These are phyloP conservation scores for Diplodia seriata DNA, from an alignment of 2,329 filamentous ascomycete species.

Conservation along the genomic window DNA sequence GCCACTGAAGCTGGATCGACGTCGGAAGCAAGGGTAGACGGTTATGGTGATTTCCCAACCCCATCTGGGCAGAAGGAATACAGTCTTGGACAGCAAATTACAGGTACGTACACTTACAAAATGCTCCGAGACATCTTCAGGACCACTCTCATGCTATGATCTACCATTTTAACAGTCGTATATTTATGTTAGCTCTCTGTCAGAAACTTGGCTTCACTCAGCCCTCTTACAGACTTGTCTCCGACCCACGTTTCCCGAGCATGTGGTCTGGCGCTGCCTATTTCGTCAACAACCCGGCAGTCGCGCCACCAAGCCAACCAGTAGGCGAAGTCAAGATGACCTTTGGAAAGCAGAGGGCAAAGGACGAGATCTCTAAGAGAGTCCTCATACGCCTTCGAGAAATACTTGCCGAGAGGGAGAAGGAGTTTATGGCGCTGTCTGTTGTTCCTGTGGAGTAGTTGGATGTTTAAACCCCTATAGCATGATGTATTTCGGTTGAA, in stretches of 20 bases:
- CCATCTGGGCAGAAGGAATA: no score
- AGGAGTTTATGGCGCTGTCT: constrained; percentile 34
- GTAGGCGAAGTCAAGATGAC: constrained; percentile 53
- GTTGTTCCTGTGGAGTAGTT: neutral
- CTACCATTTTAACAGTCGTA: no score
- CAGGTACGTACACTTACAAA: no score
- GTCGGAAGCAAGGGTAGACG: no score
- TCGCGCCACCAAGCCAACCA: constrained; percentile 44
- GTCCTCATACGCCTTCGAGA: constrained; percentile 50
- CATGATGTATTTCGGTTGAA: no score
- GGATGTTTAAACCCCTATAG: no score
- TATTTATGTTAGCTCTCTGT: neutral
- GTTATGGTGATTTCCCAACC: no score
- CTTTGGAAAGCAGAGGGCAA: constrained; percentile 58
- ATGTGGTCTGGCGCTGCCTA: constrained; percentile 48
- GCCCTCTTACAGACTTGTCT: neutral
- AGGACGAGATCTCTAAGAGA: constrained; percentile 54
- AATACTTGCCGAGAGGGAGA: constrained; percentile 40
- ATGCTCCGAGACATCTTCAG: no score
- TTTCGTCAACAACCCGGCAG: constrained; percentile 39
- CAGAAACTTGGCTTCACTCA: constrained; percentile 29
- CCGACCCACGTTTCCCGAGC: constrained; percentile 32
- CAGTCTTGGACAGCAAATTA: no score
- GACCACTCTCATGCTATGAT: no score
- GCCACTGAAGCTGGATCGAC: no score